Base-by-base conservation (phyloP, 805 yeast genomes). In the Torulaspora quercuum region DNA sequence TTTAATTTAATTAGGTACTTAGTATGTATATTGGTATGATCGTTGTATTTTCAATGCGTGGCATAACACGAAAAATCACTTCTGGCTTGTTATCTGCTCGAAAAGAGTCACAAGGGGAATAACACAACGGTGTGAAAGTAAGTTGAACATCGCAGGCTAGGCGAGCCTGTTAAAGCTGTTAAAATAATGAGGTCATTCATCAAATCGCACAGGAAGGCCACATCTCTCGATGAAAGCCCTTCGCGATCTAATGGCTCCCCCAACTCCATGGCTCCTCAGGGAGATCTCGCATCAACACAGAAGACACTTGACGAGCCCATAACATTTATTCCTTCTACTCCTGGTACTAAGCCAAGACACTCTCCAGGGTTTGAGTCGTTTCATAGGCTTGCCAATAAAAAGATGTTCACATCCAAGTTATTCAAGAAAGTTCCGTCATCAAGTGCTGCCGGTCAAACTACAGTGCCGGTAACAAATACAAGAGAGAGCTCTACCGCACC, bases 1-100 rank as follows among this genome's bases (percentile, higher is more conserved):
- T 86, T 55, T 85, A 61, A 22, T 28, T 9, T 24, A 15, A 23
- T 13, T 15, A 10, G 7, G n/a, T n/a, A n/a, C n/a, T n/a, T n/a
- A n/a, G n/a, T n/a, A n/a, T n/a, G n/a, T n/a, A n/a, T n/a, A n/a
- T n/a, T n/a, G n/a, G n/a, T n/a, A n/a, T n/a, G n/a, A n/a, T n/a
- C n/a, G n/a, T n/a, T n/a, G n/a, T n/a, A n/a, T n/a, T n/a, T n/a
- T n/a, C n/a, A n/a, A n/a, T n/a, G n/a, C n/a, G n/a, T n/a, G n/a
- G n/a, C n/a, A n/a, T n/a, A n/a, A 16, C 21, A 9, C 30, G 30
- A 27, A 16, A 27, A 27, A 27, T 13, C 10, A 11, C n/a, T 14
- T 12, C 6, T 8, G 30, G 16, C 12, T 15, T 16, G 16, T 12
- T 1, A 10, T 3, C 12, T 23, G 6, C n/a, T n/a, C n/a, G n/a